These are phyloP conservation scores for Podaxis sp. DNA, from an alignment of 768 basidiomycete species.

Conservation along the genomic window DNA sequence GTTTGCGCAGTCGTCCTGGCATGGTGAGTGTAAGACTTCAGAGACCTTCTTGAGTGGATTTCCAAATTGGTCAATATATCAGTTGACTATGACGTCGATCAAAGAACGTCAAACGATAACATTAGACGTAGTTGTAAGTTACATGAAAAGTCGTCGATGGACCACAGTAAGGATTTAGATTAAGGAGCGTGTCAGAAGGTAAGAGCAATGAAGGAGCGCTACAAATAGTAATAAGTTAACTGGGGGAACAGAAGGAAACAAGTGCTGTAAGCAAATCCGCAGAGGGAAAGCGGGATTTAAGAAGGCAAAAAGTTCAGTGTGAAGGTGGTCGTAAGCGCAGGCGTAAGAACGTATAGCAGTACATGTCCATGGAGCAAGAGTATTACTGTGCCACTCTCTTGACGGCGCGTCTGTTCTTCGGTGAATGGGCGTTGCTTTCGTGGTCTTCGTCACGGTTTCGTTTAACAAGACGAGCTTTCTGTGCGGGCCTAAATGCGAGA, in stretches of 20 bases:
- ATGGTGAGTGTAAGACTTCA: slow-evolving; percentile 19
- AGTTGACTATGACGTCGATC: not conserved
- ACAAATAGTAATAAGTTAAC: slow-evolving; percentile 6
- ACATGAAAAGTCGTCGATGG: not conserved
- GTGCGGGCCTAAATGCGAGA: not conserved
- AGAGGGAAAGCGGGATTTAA: not conserved
- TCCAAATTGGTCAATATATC: not conserved
- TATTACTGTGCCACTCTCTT: not conserved
- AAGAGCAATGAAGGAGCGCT: not conserved
- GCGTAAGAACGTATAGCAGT: not conserved
- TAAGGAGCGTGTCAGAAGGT: not conserved
- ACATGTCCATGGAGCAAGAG: not conserved
- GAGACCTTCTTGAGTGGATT: not conserved
- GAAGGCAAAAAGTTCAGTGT: not conserved
- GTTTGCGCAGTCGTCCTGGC: slow-evolving; percentile 27
- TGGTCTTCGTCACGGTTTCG: slow-evolving; percentile 2
- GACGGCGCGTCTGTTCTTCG: not conserved
- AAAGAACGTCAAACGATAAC: not conserved
- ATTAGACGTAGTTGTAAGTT: not conserved
- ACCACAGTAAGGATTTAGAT: not conserved
- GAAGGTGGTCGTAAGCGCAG: not conserved
- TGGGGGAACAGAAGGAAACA: not conserved
- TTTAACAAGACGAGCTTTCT: not conserved
- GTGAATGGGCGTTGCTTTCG: slow-evolving; percentile 5
- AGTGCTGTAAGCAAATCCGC: not conserved